A percentile compares a stretch with the other conserved stretches of the same genome.
These are phyloP conservation scores for Scutellaria minor DNA, from an alignment of 257 asterid species.

Conservation along the genomic window DNA sequence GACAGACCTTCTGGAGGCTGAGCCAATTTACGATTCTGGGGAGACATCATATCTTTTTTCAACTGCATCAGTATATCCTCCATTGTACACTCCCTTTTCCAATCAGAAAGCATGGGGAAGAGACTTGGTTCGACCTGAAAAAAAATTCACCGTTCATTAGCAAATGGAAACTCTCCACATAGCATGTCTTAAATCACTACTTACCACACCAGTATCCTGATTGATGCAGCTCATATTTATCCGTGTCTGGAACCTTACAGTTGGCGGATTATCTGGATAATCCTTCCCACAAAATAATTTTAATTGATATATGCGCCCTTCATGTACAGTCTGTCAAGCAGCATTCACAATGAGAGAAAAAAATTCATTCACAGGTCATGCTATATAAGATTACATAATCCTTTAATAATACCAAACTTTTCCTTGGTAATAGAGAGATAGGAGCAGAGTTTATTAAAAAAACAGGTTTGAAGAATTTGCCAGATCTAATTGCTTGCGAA, in stretches of 20 bases:
- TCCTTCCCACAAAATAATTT: conserved; percentile 81
- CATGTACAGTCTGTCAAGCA: conserved; percentile 70
- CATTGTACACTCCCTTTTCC: conserved; percentile 88
- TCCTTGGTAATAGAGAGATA: conserved; percentile 22
- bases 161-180: background rate
- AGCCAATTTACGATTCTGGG: conserved; percentile 78
- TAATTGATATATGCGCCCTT: conserved; percentile 82
- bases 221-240: conserved; percentile 80
- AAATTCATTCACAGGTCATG: background rate
- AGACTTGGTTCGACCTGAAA: conserved; percentile 70
- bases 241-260: conserved; percentile 75
- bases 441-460: background rate
- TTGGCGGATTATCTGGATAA: conserved; percentile 78
- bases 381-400: background rate
- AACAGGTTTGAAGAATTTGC: background rate
- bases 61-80: conserved; percentile 75
- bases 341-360: conserved; percentile 27
- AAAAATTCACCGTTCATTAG: conserved; percentile 1
- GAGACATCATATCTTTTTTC: conserved; percentile 83
- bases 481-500: conserved; percentile 1
- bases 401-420: conserved; percentile 20
- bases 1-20: conserved; percentile 75
- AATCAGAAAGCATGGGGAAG: conserved; percentile 78
- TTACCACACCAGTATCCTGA: conserved; percentile 71
- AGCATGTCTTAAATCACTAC: conserved; percentile 32